Conservation (phyloP, 305 asterid species). For the Lippia alba region DNA sequence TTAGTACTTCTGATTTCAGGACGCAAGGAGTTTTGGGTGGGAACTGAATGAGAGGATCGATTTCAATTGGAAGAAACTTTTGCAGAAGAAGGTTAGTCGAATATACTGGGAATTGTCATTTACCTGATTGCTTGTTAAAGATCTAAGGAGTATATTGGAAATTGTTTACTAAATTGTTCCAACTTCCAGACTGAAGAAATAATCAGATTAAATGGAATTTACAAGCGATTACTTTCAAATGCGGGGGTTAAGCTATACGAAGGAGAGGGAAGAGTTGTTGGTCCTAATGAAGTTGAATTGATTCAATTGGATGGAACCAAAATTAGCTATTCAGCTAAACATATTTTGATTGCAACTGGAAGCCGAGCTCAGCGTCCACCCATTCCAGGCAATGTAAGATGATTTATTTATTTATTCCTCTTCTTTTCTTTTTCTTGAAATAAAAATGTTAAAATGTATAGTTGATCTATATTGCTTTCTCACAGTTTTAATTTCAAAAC, state of each 20-base stretch:
- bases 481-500: not conserved
- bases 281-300: conserved; percentile 94
- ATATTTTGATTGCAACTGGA: conserved; percentile 93
- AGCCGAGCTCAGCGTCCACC: conserved; percentile 86
- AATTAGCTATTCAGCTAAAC: conserved; percentile 83
- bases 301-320: conserved; percentile 95
- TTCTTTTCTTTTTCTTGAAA: too few relatives aligned
- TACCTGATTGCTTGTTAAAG: too few relatives aligned
- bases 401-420: conserved; percentile 6
- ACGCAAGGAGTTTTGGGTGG: conserved; percentile 96
- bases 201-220: conserved; percentile 85
- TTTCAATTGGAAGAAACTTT: conserved; percentile 95
- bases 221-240: conserved; percentile 82
- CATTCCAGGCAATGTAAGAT: conserved; percentile 80
- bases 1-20: conserved; percentile 53
- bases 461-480: conserved; percentile 19
- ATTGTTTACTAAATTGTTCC: not conserved
- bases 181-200: conserved; percentile 88
- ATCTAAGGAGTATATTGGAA: too few relatives aligned
- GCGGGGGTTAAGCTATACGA: conserved; percentile 95
- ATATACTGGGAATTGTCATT: not conserved
- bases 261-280: conserved; percentile 94
- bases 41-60: conserved; percentile 77
- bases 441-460: conserved; percentile 1
- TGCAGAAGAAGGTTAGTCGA: conserved; percentile 84